phyloP scores from a whole-genome alignment of 257 asterid species.

The Capsicum pubescens region DNA sequence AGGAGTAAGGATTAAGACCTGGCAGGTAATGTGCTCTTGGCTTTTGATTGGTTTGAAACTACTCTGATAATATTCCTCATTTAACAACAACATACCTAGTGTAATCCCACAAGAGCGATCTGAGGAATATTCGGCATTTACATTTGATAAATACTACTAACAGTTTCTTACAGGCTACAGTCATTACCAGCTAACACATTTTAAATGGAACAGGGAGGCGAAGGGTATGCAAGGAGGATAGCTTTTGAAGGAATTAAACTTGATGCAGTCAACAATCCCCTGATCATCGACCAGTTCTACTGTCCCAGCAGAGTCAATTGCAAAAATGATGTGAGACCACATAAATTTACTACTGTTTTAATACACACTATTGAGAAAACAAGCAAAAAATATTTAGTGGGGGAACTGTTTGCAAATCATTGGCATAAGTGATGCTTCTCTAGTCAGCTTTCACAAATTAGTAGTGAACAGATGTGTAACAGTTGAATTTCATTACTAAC shows the following conservation, averaged over 20 bases:
- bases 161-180: no score
- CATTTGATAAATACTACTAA: no score
- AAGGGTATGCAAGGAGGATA: constrained; percentile 64
- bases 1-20: constrained; percentile 67
- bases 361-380: constrained; percentile 14
- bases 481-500: not conserved
- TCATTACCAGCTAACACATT: not conserved
- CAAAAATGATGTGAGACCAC: constrained; percentile 45
- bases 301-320: constrained; percentile 64
- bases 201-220: constrained; percentile 56
- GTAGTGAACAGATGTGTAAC: not conserved
- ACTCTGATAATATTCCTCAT: not conserved
- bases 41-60: not conserved
- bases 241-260: constrained; percentile 55
- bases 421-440: not conserved
- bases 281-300: constrained; percentile 65
- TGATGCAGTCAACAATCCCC: constrained; percentile 58
- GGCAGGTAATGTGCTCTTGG: constrained; percentile 46
- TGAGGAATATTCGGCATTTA: no score
- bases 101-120: no score
- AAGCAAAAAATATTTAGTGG: not conserved
- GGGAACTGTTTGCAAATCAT: not conserved
- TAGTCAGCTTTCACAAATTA: not conserved
- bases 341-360: no score
- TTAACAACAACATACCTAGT: not conserved